Conservation (phyloP, 202 grass and related monocot genomes). For the Panicum virgatum region DNA sequence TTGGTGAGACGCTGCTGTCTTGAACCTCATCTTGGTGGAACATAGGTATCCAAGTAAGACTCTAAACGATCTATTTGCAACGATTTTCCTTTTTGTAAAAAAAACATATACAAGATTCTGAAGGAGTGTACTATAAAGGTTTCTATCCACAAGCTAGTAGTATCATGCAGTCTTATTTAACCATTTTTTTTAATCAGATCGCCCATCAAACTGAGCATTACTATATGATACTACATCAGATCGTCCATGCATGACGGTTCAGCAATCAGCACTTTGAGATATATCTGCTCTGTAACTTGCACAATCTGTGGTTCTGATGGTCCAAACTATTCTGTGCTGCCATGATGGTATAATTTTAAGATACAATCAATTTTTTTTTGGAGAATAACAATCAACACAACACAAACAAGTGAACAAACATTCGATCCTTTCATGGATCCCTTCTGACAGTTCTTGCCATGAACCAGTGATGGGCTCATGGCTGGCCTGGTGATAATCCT, state of each 20-base stretch:
- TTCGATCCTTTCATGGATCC: background rate
- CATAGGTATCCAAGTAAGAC: background rate
- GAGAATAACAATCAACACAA: background rate
- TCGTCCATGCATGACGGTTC: background rate
- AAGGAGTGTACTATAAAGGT: background rate
- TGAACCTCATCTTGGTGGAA: background rate
- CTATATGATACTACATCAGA: background rate
- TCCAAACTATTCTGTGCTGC: background rate
- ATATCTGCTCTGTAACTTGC: background rate
- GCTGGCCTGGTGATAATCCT: background rate
- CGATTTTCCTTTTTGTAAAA: background rate
- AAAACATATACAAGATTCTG: background rate
- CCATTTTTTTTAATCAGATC: too few species aligned
- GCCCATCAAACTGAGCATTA: background rate
- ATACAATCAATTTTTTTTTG: background rate
- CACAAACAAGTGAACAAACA: background rate
- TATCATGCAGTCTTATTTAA: background rate
- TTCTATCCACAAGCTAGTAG: background rate
- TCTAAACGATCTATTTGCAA: background rate
- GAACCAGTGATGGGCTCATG: background rate
- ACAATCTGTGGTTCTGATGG: background rate
- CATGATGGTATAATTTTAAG: too few species aligned
- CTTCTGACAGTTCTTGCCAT: background rate
- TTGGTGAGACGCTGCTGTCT: constrained; percentile 29
- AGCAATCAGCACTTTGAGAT: background rate